Evolutionary conservation across 2,329 filamentous ascomycete species (phyloP).

Genomic region (Cladorrhinum sp.): DNA sequence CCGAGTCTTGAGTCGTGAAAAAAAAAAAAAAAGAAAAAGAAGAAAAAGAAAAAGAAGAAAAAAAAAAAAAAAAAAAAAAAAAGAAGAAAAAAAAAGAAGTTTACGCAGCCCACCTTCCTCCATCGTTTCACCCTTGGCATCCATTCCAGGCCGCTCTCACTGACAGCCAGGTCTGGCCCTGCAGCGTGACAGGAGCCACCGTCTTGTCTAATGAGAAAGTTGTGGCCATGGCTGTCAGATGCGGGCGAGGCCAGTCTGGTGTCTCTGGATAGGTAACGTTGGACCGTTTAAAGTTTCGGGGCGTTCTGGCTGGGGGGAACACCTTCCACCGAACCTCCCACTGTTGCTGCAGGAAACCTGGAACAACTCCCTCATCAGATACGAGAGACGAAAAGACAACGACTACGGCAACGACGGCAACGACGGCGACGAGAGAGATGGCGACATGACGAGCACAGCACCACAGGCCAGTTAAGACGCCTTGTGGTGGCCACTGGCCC

Average conservation of each 20-base stretch:
- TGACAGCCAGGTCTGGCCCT: neutral
- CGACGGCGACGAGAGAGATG: neutral
- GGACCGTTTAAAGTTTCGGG: neutral
- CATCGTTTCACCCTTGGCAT: neutral
- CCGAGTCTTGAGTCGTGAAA: neutral
- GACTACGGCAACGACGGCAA: too few relatives aligned
- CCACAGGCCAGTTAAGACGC: neutral
- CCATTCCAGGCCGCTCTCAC: neutral
- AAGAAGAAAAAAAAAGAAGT: neutral
- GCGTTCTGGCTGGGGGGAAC: neutral
- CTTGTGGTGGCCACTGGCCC: neutral
- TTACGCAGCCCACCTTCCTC: neutral
- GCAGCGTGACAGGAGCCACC: neutral
- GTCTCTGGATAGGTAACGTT: neutral
- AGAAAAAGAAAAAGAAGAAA: too few relatives aligned
- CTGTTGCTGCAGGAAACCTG: too few relatives aligned
- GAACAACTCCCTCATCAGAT: neutral
- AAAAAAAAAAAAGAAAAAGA: neutral
- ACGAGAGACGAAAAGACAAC: neutral
- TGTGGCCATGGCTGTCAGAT: neutral
- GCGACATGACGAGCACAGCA: too few relatives aligned
- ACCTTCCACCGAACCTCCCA: too few relatives aligned
- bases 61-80: neutral
- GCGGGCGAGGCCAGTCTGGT: neutral
- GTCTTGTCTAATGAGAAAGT: neutral